phyloP scores from a whole-genome alignment of 2,329 filamentous ascomycete species.

The Acarospora socialis region DNA sequence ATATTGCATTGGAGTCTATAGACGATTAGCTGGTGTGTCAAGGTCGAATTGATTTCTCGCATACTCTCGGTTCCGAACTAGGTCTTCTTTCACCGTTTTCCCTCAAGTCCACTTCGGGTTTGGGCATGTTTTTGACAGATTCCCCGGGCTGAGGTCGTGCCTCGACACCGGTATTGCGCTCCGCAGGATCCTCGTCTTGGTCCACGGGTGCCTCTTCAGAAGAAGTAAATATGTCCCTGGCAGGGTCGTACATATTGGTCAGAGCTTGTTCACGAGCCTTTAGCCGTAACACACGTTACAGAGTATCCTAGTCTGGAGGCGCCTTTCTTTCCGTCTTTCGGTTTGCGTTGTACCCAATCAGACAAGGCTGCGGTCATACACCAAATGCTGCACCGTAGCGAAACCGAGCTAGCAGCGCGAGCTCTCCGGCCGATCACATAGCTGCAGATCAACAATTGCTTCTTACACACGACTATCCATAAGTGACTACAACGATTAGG shows the following conservation, averaged over 20 bases:
- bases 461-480: too few relatives aligned
- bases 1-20: neutral
- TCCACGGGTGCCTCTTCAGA: slow-evolving; percentile 10
- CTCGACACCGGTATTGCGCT: neutral
- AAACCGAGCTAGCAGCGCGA: too few relatives aligned
- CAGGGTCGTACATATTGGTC: slow-evolving; percentile 16
- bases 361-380: too few relatives aligned
- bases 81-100: neutral
- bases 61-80: neutral
- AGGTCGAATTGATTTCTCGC: neutral
- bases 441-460: neutral
- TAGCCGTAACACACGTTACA: too few relatives aligned
- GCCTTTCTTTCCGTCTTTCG: too few relatives aligned
- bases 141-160: neutral
- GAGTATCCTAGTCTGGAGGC: too few relatives aligned
- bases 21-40: neutral
- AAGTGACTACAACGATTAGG: too few relatives aligned
- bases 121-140: neutral
- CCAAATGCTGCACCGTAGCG: too few relatives aligned
- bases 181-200: neutral
- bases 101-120: neutral
- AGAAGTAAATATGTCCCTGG: slow-evolving; percentile 15
- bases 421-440: neutral
- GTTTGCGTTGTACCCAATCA: too few relatives aligned
- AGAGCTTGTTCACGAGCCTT: neutral